A percentile compares a stretch with the other conserved stretches of the same genome.
These are phyloP conservation scores for Aspergillus nanangensis DNA, from an alignment of 495 filamentous ascomycete genomes.

Conservation along the genomic window DNA sequence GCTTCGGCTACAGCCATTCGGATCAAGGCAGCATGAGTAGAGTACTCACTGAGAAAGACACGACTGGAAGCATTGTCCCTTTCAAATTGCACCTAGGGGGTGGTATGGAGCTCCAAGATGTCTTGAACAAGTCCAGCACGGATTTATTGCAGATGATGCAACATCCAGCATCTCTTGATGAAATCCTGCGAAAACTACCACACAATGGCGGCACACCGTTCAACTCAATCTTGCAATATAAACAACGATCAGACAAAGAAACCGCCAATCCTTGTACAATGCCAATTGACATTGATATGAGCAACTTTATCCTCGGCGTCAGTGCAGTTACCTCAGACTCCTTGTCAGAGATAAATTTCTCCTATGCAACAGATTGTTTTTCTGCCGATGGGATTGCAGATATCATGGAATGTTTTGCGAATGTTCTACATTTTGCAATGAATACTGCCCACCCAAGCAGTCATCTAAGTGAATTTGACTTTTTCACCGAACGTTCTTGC, in stretches of 20 bases:
- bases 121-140: conserved; percentile 29
- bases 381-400: conserved; percentile 29
- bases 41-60: not conserved
- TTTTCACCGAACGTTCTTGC: conserved; percentile 25
- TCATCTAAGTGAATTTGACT: conserved; percentile 20
- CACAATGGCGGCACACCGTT: conserved; percentile 38
- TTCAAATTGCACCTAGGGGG: conserved; percentile 35
- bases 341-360: conserved; percentile 31
- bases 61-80: conserved; percentile 12
- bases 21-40: conserved; percentile 18
- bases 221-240: conserved; percentile 48
- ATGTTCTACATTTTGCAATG: conserved; percentile 17
- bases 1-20: conserved; percentile 44
- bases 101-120: conserved; percentile 26
- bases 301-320: conserved; percentile 51
- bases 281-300: conserved; percentile 11
- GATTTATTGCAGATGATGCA: conserved; percentile 30
- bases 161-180: conserved; percentile 32
- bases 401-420: conserved; percentile 39
- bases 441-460: conserved; percentile 4
- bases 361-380: conserved; percentile 33
- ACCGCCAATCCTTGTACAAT: not conserved
- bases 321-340: conserved; percentile 48
- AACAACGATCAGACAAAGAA: conserved; percentile 8
- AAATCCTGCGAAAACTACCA: conserved; percentile 36